These are phyloP conservation scores for Fraxinus nigra DNA, from an alignment of 305 asterid species.

Conservation along the genomic window DNA sequence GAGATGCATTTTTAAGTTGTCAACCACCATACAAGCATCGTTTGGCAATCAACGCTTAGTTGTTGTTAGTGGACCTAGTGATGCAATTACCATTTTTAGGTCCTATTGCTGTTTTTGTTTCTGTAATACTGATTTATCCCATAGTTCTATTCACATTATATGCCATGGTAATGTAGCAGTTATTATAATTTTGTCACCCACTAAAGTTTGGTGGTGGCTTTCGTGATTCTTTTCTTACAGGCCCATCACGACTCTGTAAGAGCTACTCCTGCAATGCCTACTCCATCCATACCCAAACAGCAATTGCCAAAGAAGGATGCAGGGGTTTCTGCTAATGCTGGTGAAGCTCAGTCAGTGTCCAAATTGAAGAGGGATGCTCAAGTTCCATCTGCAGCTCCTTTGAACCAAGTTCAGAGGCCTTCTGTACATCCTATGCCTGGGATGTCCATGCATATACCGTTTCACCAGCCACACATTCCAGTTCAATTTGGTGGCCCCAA, in stretches of 20 bases:
- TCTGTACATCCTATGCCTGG: constrained; percentile 49
- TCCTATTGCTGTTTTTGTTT: background rate
- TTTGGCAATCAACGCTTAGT: background rate
- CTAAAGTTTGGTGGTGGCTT: background rate
- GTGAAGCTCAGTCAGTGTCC: constrained; percentile 45
- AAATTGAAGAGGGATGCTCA: constrained; percentile 59
- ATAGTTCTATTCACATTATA: background rate
- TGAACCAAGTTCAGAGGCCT: constrained; percentile 57
- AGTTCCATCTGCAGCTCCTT: constrained; percentile 42
- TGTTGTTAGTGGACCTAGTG: background rate
- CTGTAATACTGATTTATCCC: background rate
- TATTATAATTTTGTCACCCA: constrained; percentile 9
- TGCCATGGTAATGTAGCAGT: constrained; percentile 1
- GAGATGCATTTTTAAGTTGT: background rate
- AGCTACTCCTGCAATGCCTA: constrained; percentile 41
- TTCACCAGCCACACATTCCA: constrained; percentile 52
- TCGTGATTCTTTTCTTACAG: constrained; percentile 34
- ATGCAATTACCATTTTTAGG: constrained; percentile 4
- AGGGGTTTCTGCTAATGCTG: constrained; percentile 37
- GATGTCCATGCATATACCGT: constrained; percentile 61
- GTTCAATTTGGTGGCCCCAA: constrained; percentile 73
- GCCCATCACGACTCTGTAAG: constrained; percentile 50
- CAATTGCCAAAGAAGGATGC: constrained; percentile 55
- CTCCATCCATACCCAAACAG: constrained; percentile 58
- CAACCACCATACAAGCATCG: constrained; percentile 4